These are phyloP conservation scores for Trichomonas vaginalis DNA, from an alignment of 208 protist genomes.

Conservation along the genomic window DNA sequence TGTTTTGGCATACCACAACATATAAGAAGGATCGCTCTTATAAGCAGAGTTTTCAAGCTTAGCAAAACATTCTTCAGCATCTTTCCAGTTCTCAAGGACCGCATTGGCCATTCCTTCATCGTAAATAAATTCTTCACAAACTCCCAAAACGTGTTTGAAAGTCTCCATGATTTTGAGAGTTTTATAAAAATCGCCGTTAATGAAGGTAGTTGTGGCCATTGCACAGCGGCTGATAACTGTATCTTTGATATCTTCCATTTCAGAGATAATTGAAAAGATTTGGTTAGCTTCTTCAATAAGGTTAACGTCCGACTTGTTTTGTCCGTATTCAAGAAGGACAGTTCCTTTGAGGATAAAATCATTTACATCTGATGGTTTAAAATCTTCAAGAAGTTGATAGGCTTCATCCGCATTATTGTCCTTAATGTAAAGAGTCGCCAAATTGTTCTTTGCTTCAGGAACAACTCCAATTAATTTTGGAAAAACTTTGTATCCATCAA, in stretches of 20 bases:
- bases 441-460: not conserved
- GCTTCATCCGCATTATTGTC: not conserved
- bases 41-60: not conserved
- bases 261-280: not conserved
- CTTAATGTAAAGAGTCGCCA: not conserved
- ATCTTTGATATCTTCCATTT: not conserved
- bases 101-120: not conserved
- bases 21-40: not conserved
- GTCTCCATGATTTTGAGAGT: not conserved
- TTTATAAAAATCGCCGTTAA: not conserved
- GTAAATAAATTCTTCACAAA: not conserved
- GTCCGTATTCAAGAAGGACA: not conserved
- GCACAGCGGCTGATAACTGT: not conserved
- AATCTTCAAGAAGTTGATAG: not conserved
- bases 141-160: not conserved
- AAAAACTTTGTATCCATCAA: not conserved
- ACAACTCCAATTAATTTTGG: not conserved
- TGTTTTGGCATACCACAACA: not conserved
- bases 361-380: not conserved
- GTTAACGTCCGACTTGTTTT: not conserved
- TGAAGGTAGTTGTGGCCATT: not conserved
- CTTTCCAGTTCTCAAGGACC: not conserved
- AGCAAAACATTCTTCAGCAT: not conserved
- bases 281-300: not conserved
- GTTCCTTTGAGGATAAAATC: not conserved